phyloP scores from a whole-genome alignment of 148 eudicot genomes.

The Diospyros kaki region DNA sequence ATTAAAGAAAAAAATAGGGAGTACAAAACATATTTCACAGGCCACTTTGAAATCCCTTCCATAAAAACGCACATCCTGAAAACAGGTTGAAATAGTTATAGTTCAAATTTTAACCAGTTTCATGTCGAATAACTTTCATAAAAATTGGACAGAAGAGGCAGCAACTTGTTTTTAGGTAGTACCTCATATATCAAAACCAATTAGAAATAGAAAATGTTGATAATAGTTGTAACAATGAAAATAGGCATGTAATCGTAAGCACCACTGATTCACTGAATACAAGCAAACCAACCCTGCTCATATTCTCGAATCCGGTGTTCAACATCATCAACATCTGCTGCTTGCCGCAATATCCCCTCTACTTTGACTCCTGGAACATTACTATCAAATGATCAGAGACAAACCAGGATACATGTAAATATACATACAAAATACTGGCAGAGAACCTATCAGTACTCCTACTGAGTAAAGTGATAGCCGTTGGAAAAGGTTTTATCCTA shows the following conservation, averaged over 20 bases:
- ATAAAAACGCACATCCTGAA: not conserved
- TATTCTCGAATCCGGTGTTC: slow-evolving; percentile 66
- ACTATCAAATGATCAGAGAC: slow-evolving; percentile 8
- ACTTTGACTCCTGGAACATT: slow-evolving; percentile 53
- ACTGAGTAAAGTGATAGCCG: not conserved
- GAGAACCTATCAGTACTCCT: not conserved
- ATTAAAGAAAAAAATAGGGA: no score
- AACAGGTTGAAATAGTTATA: not conserved
- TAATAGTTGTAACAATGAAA: not conserved
- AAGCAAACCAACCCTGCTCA: slow-evolving; percentile 59
- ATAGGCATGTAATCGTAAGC: not conserved
- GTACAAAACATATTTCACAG: no score
- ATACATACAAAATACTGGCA: not conserved
- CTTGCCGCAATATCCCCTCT: slow-evolving; percentile 88
- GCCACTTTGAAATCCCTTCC: not conserved
- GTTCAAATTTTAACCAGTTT: not conserved
- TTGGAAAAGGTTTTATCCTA: not conserved
- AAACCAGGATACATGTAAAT: not conserved
- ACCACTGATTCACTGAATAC: not conserved
- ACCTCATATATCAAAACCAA: not conserved
- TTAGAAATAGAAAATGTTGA: not conserved
- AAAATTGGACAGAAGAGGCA: no score
- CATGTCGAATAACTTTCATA: not conserved
- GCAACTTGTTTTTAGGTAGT: no score
- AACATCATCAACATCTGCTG: slow-evolving; percentile 88